Percentiles rank a stretch among this genome's conserved stretches.
Conservation (phyloP, 2,329 filamentous ascomycete genomes). For the Fusarium sp. region DNA sequence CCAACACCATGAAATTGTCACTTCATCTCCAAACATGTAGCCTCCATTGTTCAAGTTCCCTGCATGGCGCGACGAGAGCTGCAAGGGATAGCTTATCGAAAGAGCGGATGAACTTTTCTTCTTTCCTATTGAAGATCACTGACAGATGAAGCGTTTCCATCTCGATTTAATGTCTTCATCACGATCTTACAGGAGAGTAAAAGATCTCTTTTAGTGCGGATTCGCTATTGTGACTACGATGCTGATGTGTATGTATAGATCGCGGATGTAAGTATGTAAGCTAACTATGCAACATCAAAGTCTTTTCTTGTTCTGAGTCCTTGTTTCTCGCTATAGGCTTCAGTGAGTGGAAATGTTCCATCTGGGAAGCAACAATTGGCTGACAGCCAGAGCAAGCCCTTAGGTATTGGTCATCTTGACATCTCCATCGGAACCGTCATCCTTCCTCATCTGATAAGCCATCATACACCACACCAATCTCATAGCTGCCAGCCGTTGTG, state of each 20-base stretch:
- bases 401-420: constrained; percentile 51
- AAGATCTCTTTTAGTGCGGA: neutral
- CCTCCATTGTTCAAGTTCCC: constrained; percentile 19
- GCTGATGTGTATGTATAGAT: constrained; percentile 14
- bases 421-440: constrained; percentile 43
- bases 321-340: constrained; percentile 4
- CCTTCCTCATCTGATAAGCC: constrained; percentile 71
- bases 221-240: neutral
- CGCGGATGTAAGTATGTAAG: constrained; percentile 2
- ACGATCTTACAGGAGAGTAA: neutral
- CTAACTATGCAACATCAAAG: constrained; percentile 8
- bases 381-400: constrained; percentile 2
- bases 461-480: constrained; percentile 72
- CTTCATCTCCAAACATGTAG: neutral
- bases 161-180: neutral
- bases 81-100: constrained; percentile 12
- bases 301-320: neutral
- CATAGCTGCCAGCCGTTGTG: constrained; percentile 72
- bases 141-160: neutral
- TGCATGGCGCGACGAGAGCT: constrained; percentile 4
- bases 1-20: constrained; percentile 15
- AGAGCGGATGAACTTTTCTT: neutral
- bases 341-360: neutral
- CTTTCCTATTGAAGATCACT: neutral
- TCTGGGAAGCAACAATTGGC: neutral